Percentiles rank a stretch among this genome's conserved stretches.
These are phyloP conservation scores for Sequoia sempervirens DNA, from an alignment of 75 land plant genomes.

Conservation along the genomic window DNA sequence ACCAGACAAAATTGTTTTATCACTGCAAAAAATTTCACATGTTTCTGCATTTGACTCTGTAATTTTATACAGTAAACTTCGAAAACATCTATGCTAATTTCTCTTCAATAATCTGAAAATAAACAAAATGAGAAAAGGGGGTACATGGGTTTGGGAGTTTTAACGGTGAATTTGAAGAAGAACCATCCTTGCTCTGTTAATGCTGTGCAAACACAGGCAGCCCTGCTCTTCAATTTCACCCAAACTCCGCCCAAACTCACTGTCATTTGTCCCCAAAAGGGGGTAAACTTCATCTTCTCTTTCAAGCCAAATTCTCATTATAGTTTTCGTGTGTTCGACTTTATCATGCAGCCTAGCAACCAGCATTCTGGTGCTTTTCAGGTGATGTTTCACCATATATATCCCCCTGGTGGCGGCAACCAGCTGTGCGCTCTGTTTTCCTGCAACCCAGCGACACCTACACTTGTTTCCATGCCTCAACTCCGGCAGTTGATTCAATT, in stretches of 20 bases:
- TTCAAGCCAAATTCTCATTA: conserved; percentile 23
- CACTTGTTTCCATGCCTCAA: background rate
- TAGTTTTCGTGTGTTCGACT: conserved; percentile 22
- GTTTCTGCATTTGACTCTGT: too few species aligned
- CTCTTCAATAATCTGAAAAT: too few species aligned
- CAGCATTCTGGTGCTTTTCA: conserved; percentile 49
- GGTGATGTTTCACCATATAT: conserved; percentile 34
- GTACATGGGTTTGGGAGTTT: background rate
- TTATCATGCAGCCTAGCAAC: conserved; percentile 40
- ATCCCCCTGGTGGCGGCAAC: conserved; percentile 45
- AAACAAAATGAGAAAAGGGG: too few species aligned
- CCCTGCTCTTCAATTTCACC: conserved; percentile 55
- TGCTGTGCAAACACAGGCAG: conserved; percentile 44
- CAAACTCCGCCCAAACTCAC: conserved; percentile 28
- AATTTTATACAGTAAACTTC: too few species aligned
- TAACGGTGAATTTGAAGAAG: conserved; percentile 14
- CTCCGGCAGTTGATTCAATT: background rate
- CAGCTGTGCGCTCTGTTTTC: conserved; percentile 20
- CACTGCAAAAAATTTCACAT: background rate
- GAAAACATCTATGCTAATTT: too few species aligned
- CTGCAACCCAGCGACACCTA: background rate
- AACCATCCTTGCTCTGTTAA: conserved; percentile 46
- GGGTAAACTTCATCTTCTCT: conserved; percentile 14
- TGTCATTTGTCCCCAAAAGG: conserved; percentile 17
- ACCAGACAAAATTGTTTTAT: background rate